Base-by-base conservation (phyloP, 2,329 filamentous ascomycete genomes). In the Penicillium sclerotigenum region DNA sequence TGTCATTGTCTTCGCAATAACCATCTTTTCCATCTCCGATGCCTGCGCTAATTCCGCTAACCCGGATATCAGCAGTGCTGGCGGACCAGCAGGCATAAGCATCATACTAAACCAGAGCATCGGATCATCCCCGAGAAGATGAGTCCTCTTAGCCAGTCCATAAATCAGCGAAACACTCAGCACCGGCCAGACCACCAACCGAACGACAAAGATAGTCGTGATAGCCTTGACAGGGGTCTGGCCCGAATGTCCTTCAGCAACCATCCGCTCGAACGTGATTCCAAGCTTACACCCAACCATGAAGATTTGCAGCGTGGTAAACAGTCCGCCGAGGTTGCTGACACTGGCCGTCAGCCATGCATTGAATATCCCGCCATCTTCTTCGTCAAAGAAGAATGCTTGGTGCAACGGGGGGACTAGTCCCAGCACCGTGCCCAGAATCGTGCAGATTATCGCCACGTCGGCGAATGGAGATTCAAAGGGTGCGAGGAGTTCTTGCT, bases 241-340 rank as follows among this genome's bases (percentile, higher is more conserved):
- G 67, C 46, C 77, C 71, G 31, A 67, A n/a, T 51, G 18, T 5
- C 52, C 43, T 22, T 60, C 64, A 18, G 72, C 68, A 61, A 77
- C 79, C 65, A 79, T 77, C 56, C 74, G 74, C 54, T 76, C 68
- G 59, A 84, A 73, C 16, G 81, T 79, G 22, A 79, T 79, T 53
- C 81, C 83, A 1, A 89, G 77, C 60, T 85, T 86, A n/a, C 87
- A 82, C 1, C 87, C 86, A 0, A 87, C 85, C 0, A 88, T 79
- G 16, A 89, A 80, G 16, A 88, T 83, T 29, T 87, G 87, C 26
- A 87, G 72, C 0, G 83, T 80, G 0, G 86, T 84, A 65, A 89
- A 89, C 0, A 89, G 75, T 0, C 79, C 76, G 3, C 86, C 86
- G 22, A 88, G 77, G 53, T 85, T 87, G 60, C 83, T 79, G 20